Base-by-base conservation (phyloP, 1,139 yeast species). In the Geotrichum restrictum region DNA sequence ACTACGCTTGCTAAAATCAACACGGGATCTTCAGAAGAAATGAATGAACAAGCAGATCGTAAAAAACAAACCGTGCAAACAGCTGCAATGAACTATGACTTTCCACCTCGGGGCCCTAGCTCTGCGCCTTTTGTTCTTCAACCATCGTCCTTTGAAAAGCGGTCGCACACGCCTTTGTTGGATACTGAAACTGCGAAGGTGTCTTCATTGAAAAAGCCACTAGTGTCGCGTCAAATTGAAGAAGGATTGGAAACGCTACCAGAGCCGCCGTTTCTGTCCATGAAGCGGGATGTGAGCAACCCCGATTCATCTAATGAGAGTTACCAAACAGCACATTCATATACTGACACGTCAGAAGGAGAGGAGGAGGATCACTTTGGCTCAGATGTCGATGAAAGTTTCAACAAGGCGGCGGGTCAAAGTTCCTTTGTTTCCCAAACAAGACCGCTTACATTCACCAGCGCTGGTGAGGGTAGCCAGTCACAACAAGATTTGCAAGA, bases 241-340 rank as follows among this genome's bases (percentile, higher is more conserved):
- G 11, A 19, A 16, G 45, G 24, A 2, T 14, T 41, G 22, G 45
- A 41, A 8, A 42, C 39, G 1, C 3, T 41, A 3, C 51, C 51
- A 1, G 32, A 42, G 6, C 47, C 51, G 19, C 51, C 51, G 31
- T 48, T 48, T 18, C n/a, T 42, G 7, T 24, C 34, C 19, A 27
- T 16, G 8, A 48, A 42, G 27, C 21, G 13, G n/a, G 36, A 27
- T 2, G 31, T 10, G 6, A 41, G 36, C 31, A 21, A 21, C 7
- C 31, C 19, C n/a, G 47, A 48, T 6, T 41, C 51, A 22, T 48
- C 51, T 8, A 48, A 33, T 16, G 51, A 48, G 6, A 48, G 51
- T 32, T 48, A 48, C 37, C 31, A 34, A 21, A 48, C 51, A 3
- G 51, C 51, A 16, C 42, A 47, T n/a, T 47, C 51, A 11, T 32